Evolutionary conservation across 352 stramenopile genomes (phyloP), one percentile per base, ranked within the genome.

Genomic region (Phytophthora citrophthora): DNA sequence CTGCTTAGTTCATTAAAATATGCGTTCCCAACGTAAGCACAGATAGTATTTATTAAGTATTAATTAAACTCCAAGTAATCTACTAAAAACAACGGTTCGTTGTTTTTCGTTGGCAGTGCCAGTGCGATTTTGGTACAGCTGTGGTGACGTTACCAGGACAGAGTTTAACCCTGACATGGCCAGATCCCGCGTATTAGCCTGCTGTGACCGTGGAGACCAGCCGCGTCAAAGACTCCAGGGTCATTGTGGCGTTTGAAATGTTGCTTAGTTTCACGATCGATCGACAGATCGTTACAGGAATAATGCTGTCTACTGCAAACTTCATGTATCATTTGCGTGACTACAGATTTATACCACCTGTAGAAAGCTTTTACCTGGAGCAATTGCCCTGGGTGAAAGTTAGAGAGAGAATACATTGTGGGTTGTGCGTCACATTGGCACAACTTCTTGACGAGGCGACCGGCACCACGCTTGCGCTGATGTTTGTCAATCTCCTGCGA

Each of bases 131-230:
- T 20, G 18, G 18, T 1, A n/a, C 16, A 31, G 41, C 26, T 29
- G 26, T 29, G 4, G 26, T 29, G 26, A 7, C 26, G 26, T 29
- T 29, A 7, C 26, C 24, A 29, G 26, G 6, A 29, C 46, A 53
- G 41, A 53, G 26, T 53, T 41, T 29, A 29, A 29, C 26, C 18
- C 18, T 29, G 6, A 29, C 26, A 7, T 29, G 26, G 6, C 26
- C 26, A 7, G 6, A n/a, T 39, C 31, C 46, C 13, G 6, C 31
- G 10, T 53, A 31, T 41, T 26, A 53, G 27, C 46, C 46, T 15
- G 46, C 46, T 53, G 46, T 26, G n/a, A 16, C 46, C n/a, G 31
- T 24, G 46, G 29, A 39, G 46, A 53, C 44, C 46, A 53, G 46
- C 46, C 46, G 46, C n/a, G 18, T 12, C 45, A 41, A 41, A 27